Conservation (phyloP, 2,329 filamentous ascomycete species). For the Coniochaeta ligniaria region DNA sequence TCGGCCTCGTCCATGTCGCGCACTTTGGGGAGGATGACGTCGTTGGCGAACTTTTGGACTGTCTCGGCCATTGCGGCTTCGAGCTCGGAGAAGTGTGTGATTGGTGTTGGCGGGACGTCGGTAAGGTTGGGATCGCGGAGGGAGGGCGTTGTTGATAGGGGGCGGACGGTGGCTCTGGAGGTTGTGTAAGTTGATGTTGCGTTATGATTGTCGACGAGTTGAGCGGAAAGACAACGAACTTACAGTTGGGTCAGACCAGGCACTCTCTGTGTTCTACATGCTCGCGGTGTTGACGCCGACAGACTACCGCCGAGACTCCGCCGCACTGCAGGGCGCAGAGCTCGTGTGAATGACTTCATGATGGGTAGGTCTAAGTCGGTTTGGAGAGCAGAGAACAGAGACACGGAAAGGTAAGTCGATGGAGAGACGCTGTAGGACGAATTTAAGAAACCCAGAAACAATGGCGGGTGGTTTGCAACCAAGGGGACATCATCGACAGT, state of each 20-base stretch:
- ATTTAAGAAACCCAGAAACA: neutral
- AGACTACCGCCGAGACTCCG: constrained; percentile 28
- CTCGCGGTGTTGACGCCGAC: constrained; percentile 16
- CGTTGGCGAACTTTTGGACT: constrained; percentile 84
- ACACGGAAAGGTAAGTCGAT: neutral
- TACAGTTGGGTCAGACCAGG: constrained; percentile 11
- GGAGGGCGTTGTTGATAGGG: constrained; percentile 53
- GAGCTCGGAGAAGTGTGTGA: constrained; percentile 85
- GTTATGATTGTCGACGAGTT: neutral
- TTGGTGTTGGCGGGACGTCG: constrained; percentile 80
- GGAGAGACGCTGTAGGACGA: neutral
- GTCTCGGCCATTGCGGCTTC: constrained; percentile 84
- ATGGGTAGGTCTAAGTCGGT: constrained; percentile 1
- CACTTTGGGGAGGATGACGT: constrained; percentile 82
- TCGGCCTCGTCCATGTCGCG: constrained; percentile 98
- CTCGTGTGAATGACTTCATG: constrained; percentile 44
- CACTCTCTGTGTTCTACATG: constrained; percentile 23
- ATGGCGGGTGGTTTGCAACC: neutral
- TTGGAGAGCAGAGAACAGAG: neutral
- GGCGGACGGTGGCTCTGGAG: constrained; percentile 28
- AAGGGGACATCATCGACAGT: neutral
- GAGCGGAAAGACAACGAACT: constrained; percentile 3
- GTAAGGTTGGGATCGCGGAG: constrained; percentile 58
- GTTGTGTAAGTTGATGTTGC: neutral
- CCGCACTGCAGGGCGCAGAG: constrained; percentile 43